Percentiles rank a stretch among this genome's conserved stretches.
These are phyloP conservation scores for Debaryomycetaceae sp. DNA, from an alignment of 1,139 yeast genomes.

Conservation along the genomic window DNA sequence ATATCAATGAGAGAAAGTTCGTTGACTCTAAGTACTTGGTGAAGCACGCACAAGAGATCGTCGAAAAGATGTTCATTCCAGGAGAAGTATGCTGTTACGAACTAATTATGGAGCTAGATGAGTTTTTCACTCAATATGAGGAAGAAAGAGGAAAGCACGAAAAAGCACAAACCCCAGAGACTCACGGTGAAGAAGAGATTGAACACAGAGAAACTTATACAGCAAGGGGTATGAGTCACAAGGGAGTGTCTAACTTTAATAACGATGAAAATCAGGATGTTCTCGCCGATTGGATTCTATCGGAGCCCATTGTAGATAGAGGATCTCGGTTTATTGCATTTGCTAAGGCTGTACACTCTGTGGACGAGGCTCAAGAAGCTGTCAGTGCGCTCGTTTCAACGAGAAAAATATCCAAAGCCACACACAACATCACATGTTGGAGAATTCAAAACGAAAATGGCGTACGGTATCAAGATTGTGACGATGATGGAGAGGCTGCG, in stretches of 20 bases:
- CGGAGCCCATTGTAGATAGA: constrained; percentile 77
- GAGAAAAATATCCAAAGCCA: constrained; percentile 61
- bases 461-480: constrained; percentile 73
- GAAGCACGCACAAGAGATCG: constrained; percentile 41
- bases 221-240: too few species aligned
- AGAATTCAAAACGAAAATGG: constrained; percentile 57
- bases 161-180: constrained; percentile 2
- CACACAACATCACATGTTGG: constrained; percentile 87
- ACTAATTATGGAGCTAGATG: constrained; percentile 62
- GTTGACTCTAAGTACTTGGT: constrained; percentile 44
- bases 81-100: constrained; percentile 83
- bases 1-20: constrained; percentile 27
- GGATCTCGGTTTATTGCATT: constrained; percentile 84
- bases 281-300: constrained; percentile 66
- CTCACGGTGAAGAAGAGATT: not conserved
- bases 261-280: constrained; percentile 29
- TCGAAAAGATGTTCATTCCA: constrained; percentile 45
- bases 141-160: constrained; percentile 9
- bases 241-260: not conserved
- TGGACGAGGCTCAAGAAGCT: constrained; percentile 58
- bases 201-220: not conserved
- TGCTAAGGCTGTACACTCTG: constrained; percentile 57
- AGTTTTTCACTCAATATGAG: constrained; percentile 38
- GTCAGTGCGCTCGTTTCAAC: constrained; percentile 58
- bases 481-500: constrained; percentile 97